These are phyloP conservation scores for Apiotrichum sp. DNA, from an alignment of 1,284 basidiomycete species.

Conservation along the genomic window DNA sequence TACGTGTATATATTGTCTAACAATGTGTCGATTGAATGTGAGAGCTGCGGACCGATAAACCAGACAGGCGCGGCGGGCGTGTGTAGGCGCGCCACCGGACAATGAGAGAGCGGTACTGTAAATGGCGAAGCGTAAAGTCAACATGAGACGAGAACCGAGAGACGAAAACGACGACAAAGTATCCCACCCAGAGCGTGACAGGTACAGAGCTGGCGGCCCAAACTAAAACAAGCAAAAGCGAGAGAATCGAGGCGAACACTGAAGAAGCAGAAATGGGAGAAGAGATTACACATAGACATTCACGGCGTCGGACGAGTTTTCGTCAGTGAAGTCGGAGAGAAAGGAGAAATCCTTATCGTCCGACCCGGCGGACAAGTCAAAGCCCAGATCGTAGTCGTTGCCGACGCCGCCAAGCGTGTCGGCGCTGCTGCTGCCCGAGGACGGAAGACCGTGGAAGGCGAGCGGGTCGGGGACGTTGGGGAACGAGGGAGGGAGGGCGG, in stretches of 20 bases:
- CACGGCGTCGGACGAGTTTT: not conserved
- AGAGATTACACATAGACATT: conserved; percentile 3
- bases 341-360: conserved; percentile 15
- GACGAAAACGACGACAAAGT: too few species aligned
- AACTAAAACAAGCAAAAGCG: not conserved
- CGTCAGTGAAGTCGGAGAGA: conserved; percentile 9
- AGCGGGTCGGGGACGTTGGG: conserved; percentile 11
- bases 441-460: not conserved
- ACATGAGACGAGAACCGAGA: too few species aligned
- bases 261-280: too few species aligned
- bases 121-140: too few species aligned
- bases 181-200: too few species aligned
- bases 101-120: too few species aligned
- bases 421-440: not conserved
- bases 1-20: too few species aligned
- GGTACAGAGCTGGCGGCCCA: not conserved
- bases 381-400: conserved; percentile 11
- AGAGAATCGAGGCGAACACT: not conserved
- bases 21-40: too few species aligned
- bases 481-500: conserved; percentile 2
- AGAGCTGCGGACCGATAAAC: too few species aligned
- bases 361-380: conserved; percentile 4
- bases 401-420: not conserved
- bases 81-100: too few species aligned
- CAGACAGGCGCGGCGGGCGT: too few species aligned